Base-by-base conservation (phyloP, 2,329 filamentous ascomycete species). In the Neurospora crassa region DNA sequence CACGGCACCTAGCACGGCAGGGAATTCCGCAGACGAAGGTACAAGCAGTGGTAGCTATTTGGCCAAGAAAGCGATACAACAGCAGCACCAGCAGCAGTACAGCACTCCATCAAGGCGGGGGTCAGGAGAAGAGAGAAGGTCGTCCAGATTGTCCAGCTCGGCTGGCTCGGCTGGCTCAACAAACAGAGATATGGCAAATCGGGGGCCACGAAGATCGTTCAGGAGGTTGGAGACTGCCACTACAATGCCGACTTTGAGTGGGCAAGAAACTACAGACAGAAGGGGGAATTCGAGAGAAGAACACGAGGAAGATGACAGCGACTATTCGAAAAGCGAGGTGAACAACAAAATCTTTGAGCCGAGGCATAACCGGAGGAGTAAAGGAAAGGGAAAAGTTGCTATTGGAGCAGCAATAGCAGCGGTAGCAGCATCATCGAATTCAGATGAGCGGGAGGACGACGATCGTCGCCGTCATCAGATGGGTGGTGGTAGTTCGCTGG, bases 1-100 rank as follows among this genome's bases (percentile, higher is more conserved):
- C 67, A 82, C 80, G 47, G 80, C 80, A 42, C 82, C 83, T 3
- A 82, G 84, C 2, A 86, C 86, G 7, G 82, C 83, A 40, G 82
- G 84, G 69, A 87, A 86, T 74, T 88, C 86, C 3, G 53, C 53
- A 10, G 86, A 73, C 5, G 74, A 73, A 20, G 67, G 59, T 12
- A 24, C 6, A 1, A 43, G 59, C 6, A 47, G 14, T 14, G 67
- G 45, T n/a, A 37, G 63, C 12, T 67, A 42, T 37, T 16, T 63
- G 16, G 53, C 53, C 3, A 71, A 71, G 29, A 69, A 67, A 37
- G 47, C 70, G 82, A 2, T 82, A 82, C 29, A 85, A 85, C 70
- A 70, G 63, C 5, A 77, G 72, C 40, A 74, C 71, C 24, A 69
- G 73, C 40, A 75, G 37, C 16, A 43, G 71, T 29, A 69, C 67